A percentile compares a stretch with the other conserved stretches of the same genome.
Evolutionary conservation across 352 stramenopile genomes (phyloP).

Genomic region (Pythium pyrilobum): DNA sequence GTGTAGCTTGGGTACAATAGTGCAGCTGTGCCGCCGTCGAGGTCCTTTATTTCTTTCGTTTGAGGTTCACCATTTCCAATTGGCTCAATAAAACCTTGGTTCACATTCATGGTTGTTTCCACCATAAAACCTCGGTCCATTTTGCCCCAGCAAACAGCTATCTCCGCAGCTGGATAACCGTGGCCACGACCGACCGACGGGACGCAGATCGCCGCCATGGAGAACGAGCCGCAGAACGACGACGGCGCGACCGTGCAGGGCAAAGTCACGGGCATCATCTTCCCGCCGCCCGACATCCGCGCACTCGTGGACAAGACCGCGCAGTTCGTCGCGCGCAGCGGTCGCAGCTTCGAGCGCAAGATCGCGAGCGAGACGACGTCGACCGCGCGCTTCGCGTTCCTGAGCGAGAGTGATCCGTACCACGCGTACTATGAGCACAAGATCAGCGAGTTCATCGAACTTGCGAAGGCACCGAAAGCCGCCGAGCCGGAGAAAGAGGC

Average conservation of each 20-base stretch:
- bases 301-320: constrained; percentile 98
- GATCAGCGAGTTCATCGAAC: constrained; percentile 82
- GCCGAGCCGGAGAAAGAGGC: background rate
- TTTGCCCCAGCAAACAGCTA: too few species aligned
- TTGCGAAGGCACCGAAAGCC: constrained; percentile 24
- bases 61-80: background rate
- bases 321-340: constrained; percentile 97
- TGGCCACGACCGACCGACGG: too few species aligned
- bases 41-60: background rate
- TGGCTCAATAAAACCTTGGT: background rate
- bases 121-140: too few species aligned
- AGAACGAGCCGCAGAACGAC: constrained; percentile 16
- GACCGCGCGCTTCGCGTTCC: constrained; percentile 97
- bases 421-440: constrained; percentile 99
- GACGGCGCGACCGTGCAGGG: constrained; percentile 49
- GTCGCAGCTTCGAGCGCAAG: constrained; percentile 95
- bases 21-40: too few species aligned
- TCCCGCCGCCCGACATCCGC: constrained; percentile 96
- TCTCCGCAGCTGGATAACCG: too few species aligned
- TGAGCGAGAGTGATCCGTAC: constrained; percentile 93
- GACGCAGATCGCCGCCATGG: too few species aligned
- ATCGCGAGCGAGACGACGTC: constrained; percentile 96
- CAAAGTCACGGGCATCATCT: constrained; percentile 91
- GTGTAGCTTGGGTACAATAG: too few species aligned
- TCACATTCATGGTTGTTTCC: too few species aligned